Base-by-base conservation (phyloP, 306 rosid genomes). In the Acmispon strigosus region DNA sequence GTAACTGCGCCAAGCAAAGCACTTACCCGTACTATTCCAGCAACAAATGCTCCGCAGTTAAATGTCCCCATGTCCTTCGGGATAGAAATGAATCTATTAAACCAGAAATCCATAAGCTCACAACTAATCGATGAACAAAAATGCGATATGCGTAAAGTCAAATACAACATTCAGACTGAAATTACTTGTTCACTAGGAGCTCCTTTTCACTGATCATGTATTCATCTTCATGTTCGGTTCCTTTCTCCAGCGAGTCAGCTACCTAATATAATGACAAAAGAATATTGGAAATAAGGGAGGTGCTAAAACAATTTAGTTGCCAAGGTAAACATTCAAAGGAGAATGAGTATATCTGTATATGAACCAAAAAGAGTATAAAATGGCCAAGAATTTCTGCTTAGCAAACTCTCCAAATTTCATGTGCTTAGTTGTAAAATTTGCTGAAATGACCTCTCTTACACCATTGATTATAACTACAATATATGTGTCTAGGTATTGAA, bases 61-160 rank as follows among this genome's bases (percentile, higher is more conserved):
- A 90, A 94, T 14, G 98, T 89, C 43, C 98, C 98, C 97, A 94
- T 94, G 88, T 94, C 98, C 84, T 90, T 94, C 7, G 98, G 98
- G 68, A 94, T 89, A 42, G 97, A 94, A 80, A 90, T 94, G 80
- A 94, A 94, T 81, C 97, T 94, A 80, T 47, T 47, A 57, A 69
- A 57, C 69, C 58, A 78, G 76, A 78, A 54, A 54, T 44, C 19
- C 67, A 62, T 82, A 66, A 76, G 79, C 68, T 64, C 55, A 68
- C 66, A 1, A 57, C 2, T 27, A 77, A 41, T 37, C 51, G 18
- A 63, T 61, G 54, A 20, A 69, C 13, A 57, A 63, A 52, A 18
- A 53, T 65, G 41, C 24, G 62, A n/a, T 44, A 29, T 45, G 42
- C 19, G 53, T 20, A 69, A 44, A 41, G 29, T 56, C 18, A 60